Evolutionary conservation across 495 filamentous ascomycete genomes (phyloP).

Genomic region (Tuber melanosporum): DNA sequence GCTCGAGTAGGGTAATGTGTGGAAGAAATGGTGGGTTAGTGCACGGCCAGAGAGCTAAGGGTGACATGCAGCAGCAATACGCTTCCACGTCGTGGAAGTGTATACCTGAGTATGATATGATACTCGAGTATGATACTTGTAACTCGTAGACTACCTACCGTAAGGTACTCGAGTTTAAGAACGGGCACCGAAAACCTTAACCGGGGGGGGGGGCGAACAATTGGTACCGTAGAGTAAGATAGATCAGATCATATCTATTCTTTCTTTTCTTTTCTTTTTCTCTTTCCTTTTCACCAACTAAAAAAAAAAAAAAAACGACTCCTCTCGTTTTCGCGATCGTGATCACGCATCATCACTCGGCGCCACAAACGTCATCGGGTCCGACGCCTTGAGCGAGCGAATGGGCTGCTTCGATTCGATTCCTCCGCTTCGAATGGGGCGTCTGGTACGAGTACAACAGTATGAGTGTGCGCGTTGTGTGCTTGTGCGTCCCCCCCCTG

Average conservation of each 20-base stretch:
- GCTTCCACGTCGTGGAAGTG: neutral
- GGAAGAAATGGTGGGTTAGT: neutral
- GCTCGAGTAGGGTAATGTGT: neutral
- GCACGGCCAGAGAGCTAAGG: neutral
- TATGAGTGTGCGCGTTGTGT: neutral
- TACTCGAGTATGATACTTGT: too few species aligned
- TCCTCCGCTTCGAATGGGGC: neutral
- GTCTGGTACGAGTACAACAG: neutral
- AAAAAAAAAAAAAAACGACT: neutral
- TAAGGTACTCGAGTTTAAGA: neutral
- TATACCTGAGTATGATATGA: too few species aligned
- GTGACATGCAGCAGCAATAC: neutral
- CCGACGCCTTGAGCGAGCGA: neutral
- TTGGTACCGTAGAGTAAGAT: neutral
- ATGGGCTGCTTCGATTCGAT: neutral
- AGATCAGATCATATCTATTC: neutral
- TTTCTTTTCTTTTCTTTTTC: neutral
- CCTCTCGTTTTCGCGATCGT: neutral
- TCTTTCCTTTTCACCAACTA: neutral
- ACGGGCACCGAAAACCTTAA: neutral
- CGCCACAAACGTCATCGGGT: neutral
- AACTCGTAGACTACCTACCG: too few species aligned
- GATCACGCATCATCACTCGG: neutral
- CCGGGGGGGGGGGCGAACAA: neutral
- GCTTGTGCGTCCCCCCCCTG: neutral